Evolutionary conservation across 2,329 filamentous ascomycete genomes (phyloP), one percentile per base, ranked within the genome.

Genomic region (Colletotrichum sojae): DNA sequence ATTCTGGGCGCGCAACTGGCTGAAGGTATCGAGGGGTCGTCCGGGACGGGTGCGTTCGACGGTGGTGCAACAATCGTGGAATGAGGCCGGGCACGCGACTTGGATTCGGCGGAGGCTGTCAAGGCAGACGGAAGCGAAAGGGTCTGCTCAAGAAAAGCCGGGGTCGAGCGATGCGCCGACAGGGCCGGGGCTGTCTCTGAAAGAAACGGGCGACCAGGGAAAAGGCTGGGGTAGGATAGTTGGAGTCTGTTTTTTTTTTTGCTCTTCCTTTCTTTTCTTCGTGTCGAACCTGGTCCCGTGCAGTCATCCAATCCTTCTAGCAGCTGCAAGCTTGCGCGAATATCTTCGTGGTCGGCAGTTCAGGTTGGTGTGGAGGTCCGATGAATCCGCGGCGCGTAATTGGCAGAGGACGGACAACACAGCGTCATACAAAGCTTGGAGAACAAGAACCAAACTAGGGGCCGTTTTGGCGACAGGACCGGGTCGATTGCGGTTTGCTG

Each of bases 321-420:
- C 45, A 31, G 63, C 45, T 70, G 56, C 51, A 63, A 56, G 63
- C 63, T 67, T 62, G 67, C 67, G 67, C 45, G 56, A 70, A 70
- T 70, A 67, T 67, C 43, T 60, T 69, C 16, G 49, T 59, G 27
- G 18, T 25, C n/a, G 66, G 66, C 49, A 66, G 54, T 69, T 60
- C 49, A 40, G 20, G 55, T n/a, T 51, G 54, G 55, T 52, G 54
- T 69, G 49, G 61, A 63, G 49, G 60, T 58, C 60, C 25, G 49
- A 69, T 54, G 49, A 66, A 65, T 56, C 55, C 61, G 55, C 60
- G 61, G 54, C 40, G 54, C 20, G 43, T 36, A 55, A 46, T 59
- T 60, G 54, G 43, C 55, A 66, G 40, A 51, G 40, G 27, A 10
- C 18, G 40, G 31, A 65, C 10, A 43, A 49, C 49, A 61, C 54